Evolutionary conservation across 495 filamentous ascomycete species (phyloP).

Genomic region (Parmelia sp.): DNA sequence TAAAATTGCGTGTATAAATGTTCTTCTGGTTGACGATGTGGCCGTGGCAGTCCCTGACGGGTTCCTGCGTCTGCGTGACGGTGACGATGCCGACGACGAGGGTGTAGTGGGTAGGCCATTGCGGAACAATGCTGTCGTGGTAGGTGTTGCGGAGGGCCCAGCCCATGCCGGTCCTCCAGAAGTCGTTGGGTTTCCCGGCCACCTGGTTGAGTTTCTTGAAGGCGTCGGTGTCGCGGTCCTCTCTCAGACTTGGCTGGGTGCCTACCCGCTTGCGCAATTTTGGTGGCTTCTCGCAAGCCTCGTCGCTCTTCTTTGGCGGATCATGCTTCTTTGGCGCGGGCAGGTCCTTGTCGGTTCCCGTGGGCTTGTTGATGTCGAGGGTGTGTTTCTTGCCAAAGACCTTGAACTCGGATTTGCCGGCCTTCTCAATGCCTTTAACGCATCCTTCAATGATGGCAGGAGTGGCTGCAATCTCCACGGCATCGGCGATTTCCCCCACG

Average conservation of each 20-base stretch:
- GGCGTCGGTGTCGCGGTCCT: not conserved
- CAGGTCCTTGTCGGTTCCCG: not conserved
- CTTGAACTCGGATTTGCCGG: conserved; percentile 28
- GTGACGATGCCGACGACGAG: not conserved
- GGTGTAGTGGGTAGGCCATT: no score
- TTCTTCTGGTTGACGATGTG: no score
- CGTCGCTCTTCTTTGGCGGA: not conserved
- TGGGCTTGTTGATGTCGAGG: conserved; percentile 17
- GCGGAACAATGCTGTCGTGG: no score
- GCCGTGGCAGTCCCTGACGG: no score
- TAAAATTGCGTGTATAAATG: no score
- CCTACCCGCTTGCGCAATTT: no score
- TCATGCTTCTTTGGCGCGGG: conserved; percentile 1
- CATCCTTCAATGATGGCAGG: conserved; percentile 24
- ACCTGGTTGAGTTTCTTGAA: not conserved
- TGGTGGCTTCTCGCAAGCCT: not conserved
- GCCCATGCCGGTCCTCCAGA: not conserved
- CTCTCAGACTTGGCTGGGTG: not conserved
- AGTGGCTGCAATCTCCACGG: conserved; percentile 23
- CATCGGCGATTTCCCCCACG: conserved; percentile 23
- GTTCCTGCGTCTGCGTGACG: not conserved
- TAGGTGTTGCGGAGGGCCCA: not conserved
- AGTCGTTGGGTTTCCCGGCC: no score
- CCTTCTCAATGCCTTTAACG: conserved; percentile 28
- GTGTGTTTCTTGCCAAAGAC: conserved; percentile 28